A percentile compares a stretch with the other conserved stretches of the same genome.
These are phyloP conservation scores for Pythium phragmiticola DNA, from an alignment of 352 stramenopile species.

Conservation along the genomic window DNA sequence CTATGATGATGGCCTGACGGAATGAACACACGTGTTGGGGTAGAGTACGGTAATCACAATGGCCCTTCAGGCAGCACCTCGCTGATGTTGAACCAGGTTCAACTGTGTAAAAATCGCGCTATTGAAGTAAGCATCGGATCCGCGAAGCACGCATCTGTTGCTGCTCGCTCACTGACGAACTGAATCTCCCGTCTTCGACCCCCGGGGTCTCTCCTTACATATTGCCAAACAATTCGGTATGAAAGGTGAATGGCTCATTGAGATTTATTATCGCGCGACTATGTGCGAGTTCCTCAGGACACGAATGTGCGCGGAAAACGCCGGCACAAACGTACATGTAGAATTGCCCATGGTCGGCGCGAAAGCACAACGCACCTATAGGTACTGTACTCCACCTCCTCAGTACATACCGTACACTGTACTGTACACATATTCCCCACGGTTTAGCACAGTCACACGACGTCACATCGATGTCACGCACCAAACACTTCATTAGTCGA, in stretches of 20 bases:
- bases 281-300: no score
- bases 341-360: no score
- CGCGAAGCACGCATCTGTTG: neutral
- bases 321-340: no score
- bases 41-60: no score
- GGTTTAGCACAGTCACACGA: neutral
- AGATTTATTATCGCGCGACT: no score
- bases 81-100: neutral
- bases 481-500: neutral
- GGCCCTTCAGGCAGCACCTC: neutral
- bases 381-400: neutral
- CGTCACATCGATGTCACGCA: neutral
- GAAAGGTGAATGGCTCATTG: no score
- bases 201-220: no score
- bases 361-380: neutral
- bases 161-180: no score
- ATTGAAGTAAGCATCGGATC: neutral
- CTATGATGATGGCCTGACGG: conserved; percentile 7
- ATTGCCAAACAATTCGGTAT: no score
- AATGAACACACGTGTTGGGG: no score
- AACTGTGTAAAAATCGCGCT: neutral
- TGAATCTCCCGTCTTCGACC: no score
- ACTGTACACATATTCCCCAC: neutral
- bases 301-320: no score
- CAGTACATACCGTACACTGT: neutral